Percentiles rank a stretch among this genome's conserved stretches.
These are phyloP conservation scores for Candida boidinii DNA, from an alignment of 805 yeast genomes.

Conservation along the genomic window DNA sequence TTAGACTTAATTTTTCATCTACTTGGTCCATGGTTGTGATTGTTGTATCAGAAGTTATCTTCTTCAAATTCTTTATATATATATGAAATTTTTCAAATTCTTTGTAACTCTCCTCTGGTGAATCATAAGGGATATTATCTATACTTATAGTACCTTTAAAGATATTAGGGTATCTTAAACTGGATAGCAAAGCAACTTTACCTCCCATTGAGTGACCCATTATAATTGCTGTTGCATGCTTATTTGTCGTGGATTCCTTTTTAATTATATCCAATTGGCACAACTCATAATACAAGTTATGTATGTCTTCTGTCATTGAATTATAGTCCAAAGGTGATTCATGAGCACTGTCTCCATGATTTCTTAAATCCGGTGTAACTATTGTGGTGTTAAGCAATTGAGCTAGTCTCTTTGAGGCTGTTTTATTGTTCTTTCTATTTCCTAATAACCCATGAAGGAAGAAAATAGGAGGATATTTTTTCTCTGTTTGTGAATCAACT, in stretches of 20 bases:
- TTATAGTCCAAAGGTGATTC: slow-evolving; percentile 60
- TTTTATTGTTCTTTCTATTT: slow-evolving; percentile 64
- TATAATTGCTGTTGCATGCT: slow-evolving; percentile 31
- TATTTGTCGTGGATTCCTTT: slow-evolving; percentile 26
- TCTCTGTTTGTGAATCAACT: too few species aligned
- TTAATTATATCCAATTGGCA: slow-evolving; percentile 5
- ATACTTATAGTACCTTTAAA: slow-evolving; percentile 52
- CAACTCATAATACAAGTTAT: slow-evolving; percentile 31
- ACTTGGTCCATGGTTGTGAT: slow-evolving; percentile 44
- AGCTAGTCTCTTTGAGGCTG: slow-evolving; percentile 55
- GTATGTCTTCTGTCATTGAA: slow-evolving; percentile 76
- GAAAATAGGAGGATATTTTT: slow-evolving; percentile 51
- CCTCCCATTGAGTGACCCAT: slow-evolving; percentile 90
- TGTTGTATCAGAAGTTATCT: slow-evolving; percentile 3
- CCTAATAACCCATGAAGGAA: slow-evolving; percentile 89
- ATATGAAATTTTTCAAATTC: slow-evolving; percentile 23
- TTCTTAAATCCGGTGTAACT: slow-evolving; percentile 68
- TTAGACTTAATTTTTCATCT: slow-evolving; percentile 45
- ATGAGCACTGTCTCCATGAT: slow-evolving; percentile 88
- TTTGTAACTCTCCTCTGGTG: slow-evolving; percentile 32
- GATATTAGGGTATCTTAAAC: slow-evolving; percentile 54
- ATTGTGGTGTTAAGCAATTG: slow-evolving; percentile 41
- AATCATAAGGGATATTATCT: slow-evolving; percentile 71
- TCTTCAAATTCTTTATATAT: slow-evolving; percentile 11
- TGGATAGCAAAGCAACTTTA: slow-evolving; percentile 80